Conservation (phyloP, 2,329 filamentous ascomycete species). For the Hortaea werneckii region DNA sequence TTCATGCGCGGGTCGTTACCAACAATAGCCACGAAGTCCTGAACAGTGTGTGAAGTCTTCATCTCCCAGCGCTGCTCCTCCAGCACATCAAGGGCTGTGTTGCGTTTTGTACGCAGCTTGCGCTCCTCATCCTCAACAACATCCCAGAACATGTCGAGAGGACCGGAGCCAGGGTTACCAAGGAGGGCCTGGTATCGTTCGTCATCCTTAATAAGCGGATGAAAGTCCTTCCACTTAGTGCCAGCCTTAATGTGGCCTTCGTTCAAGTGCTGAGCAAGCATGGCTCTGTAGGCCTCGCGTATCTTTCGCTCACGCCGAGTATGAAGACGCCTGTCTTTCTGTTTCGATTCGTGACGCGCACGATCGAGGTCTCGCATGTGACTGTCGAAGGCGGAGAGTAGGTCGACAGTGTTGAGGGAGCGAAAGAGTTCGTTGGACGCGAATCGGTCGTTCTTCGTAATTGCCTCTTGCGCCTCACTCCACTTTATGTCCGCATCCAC, state of each 20-base stretch:
- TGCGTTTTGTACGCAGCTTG: conserved; percentile 22
- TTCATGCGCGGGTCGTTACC: conserved; percentile 79
- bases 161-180: conserved; percentile 52
- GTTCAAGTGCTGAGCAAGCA: conserved; percentile 64
- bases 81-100: conserved; percentile 23
- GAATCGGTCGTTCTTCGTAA: conserved; percentile 68
- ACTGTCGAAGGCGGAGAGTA: conserved; percentile 85
- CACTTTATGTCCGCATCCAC: conserved; percentile 91
- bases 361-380: conserved; percentile 91
- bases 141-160: conserved; percentile 93
- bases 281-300: conserved; percentile 66
- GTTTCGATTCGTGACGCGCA: conserved; percentile 79
- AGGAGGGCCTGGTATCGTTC: conserved; percentile 74
- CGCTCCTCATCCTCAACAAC: conserved; percentile 87
- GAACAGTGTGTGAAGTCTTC: conserved; percentile 72
- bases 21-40: conserved; percentile 77
- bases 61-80: conserved; percentile 85
- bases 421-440: conserved; percentile 77
- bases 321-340: conserved; percentile 75
- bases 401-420: conserved; percentile 74
- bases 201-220: conserved; percentile 66
- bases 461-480: conserved; percentile 76
- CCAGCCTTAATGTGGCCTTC: conserved; percentile 79
- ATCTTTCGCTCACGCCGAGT: conserved; percentile 74
- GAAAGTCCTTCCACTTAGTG: conserved; percentile 78